A percentile compares a stretch with the other conserved stretches of the same genome.
Evolutionary conservation across 2,329 filamentous ascomycete genomes (phyloP).

Genomic region (Dryadomyces sulphureus): DNA sequence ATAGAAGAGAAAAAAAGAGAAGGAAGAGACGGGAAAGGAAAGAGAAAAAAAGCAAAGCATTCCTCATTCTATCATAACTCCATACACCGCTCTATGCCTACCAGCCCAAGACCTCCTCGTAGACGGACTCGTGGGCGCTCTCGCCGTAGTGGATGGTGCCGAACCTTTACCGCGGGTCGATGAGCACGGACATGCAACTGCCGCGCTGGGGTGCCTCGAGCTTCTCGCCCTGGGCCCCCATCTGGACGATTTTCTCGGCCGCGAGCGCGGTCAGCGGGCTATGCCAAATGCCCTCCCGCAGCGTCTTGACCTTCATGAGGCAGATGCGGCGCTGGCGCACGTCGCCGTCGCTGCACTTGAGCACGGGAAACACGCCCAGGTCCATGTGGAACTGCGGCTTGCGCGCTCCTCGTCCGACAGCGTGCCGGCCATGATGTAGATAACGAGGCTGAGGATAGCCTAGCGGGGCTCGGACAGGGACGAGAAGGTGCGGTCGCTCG

Average conservation of each 20-base stretch:
- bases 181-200: neutral
- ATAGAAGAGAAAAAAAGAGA: no score
- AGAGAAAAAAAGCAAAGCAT: neutral
- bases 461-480: constrained; percentile 3
- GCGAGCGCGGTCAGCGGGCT: constrained; percentile 1
- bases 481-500: neutral
- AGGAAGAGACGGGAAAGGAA: no score
- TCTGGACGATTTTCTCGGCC: constrained; percentile 1
- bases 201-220: neutral
- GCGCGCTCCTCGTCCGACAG: neutral
- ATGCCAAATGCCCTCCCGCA: constrained; percentile 9
- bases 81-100: neutral
- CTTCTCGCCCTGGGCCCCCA: neutral
- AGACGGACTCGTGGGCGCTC: neutral
- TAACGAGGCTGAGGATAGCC: constrained; percentile 1
- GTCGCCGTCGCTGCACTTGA: constrained; percentile 2
- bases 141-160: neutral
- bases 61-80: no score
- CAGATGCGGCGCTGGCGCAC: constrained; percentile 5
- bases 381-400: constrained; percentile 7
- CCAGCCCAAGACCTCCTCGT: neutral
- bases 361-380: constrained; percentile 6
- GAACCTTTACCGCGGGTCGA: neutral
- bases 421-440: neutral
- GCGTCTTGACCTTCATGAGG: neutral